Base-by-base conservation (phyloP, 768 basidiomycete species). In the Suillus cothurnatus region DNA sequence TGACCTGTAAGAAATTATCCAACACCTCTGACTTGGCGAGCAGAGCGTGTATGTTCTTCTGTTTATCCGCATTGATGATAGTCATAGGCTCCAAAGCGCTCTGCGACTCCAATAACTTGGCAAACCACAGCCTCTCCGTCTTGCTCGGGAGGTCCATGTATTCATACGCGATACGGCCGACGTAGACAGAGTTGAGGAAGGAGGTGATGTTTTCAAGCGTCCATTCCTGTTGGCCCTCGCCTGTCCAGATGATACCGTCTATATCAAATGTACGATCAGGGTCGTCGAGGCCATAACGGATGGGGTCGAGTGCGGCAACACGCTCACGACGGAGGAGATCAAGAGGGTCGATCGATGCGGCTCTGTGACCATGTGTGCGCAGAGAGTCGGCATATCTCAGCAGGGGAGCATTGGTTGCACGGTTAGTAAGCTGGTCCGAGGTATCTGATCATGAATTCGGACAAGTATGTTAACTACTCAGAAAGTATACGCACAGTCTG, bases 371-470 rank as follows among this genome's bases (percentile, higher is more conserved):
- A 68, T 94, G 92, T 0, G 83, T 88, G n/a, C 94, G 85, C 70
- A 97, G 84, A 2, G 91, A 90, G 73, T 97, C 95, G 14, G 95
- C 92, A 72, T 95, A 96, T 39, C 95, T 90, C 52, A 96, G 79
- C 21, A 97, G 80, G 4, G 92, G 81, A 0, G 94, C 93, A 69
- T 96, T 95, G 4, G 74, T 72, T 17, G 82, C 82, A 11, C 95
- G 85, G 75, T 92, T 92, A 61, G 81, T 73, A 17, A 94, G 81
- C 69, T 93, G 91, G 0, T 80, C 78, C 1, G 82, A 74, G 3
- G 86, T 91, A 72, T 92, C 91, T 92, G 62, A 52, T 19, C 36
- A 47, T 15, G 34, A 21, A 38, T 31, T 28, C 11, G 31, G 4
- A 11, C 21, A 43, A 70, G 60, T 26, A n/a, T 28, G 26, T 4